phyloP scores from a whole-genome alignment of 2,329 filamentous ascomycete genomes.

The Aspergillus melleus region DNA sequence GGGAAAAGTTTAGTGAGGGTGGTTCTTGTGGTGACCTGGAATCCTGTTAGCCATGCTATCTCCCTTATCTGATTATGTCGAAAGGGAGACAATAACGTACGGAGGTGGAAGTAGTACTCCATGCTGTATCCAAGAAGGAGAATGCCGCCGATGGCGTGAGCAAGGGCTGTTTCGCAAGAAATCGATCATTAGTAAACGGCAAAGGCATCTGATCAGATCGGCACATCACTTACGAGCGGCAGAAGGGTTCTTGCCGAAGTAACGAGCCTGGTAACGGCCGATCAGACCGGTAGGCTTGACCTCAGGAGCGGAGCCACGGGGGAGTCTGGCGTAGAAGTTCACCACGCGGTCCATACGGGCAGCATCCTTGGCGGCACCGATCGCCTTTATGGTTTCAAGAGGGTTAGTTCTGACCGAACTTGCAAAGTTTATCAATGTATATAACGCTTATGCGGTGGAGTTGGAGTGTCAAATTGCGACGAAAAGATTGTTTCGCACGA shows the following conservation, averaged over 20 bases:
- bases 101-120: conserved; percentile 99
- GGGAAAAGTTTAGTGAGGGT: conserved; percentile 74
- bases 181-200: conserved; percentile 4
- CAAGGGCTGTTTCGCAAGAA: conserved; percentile 65
- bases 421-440: conserved; percentile 8
- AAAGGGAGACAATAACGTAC: conserved; percentile 58
- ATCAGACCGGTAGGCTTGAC: conserved; percentile 78
- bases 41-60: conserved; percentile 14
- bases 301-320: conserved; percentile 85
- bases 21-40: conserved; percentile 99
- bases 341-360: conserved; percentile 97
- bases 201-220: not conserved
- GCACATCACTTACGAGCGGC: conserved; percentile 71
- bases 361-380: conserved; percentile 93
- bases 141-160: conserved; percentile 79
- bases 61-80: not conserved
- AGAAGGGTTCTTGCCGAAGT: conserved; percentile 94
- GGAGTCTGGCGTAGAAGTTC: conserved; percentile 98
- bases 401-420: conserved; percentile 27
- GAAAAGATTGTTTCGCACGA: conserved; percentile 20
- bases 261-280: conserved; percentile 78
- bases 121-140: conserved; percentile 87
- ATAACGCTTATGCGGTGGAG: not conserved
- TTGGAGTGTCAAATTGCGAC: conserved; percentile 8
- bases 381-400: conserved; percentile 63